phyloP scores from a whole-genome alignment of 305 asterid genomes.

The Ilex paraguariensis region DNA sequence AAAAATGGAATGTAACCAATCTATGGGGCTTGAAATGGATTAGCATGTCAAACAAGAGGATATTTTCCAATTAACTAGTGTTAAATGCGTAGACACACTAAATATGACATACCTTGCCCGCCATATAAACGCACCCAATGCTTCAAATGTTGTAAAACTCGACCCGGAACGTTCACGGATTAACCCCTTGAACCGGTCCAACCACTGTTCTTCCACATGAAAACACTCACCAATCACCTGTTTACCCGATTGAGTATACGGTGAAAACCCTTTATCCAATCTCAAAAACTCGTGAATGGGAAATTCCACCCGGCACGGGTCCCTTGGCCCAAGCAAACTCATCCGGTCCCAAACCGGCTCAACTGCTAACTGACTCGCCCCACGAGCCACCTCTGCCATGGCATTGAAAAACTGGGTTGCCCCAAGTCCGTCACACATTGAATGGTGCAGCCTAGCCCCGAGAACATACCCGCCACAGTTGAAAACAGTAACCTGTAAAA shows the following conservation, averaged over 20 bases:
- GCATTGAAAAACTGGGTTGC: conserved; percentile 63
- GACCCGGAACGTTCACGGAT: conserved; percentile 42
- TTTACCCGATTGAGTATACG: conserved; percentile 40
- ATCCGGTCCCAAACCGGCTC: conserved; percentile 68
- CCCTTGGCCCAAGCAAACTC: conserved; percentile 62
- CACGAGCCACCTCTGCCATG: conserved; percentile 73
- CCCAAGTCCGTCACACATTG: conserved; percentile 75
- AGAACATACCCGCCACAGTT: conserved; percentile 72
- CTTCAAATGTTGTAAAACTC: conserved; percentile 69
- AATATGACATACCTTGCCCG: conserved; percentile 48
- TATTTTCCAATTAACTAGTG: not conserved
- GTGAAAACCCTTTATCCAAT: conserved; percentile 32
- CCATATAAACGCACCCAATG: conserved; percentile 77
- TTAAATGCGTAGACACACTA: too few relatives aligned
- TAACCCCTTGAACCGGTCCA: conserved; percentile 50
- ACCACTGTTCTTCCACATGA: conserved; percentile 55
- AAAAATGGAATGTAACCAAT: too few relatives aligned
- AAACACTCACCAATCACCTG: conserved; percentile 39
- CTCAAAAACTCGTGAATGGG: conserved; percentile 43
- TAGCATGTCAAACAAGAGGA: too few relatives aligned
- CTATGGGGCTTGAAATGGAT: too few relatives aligned
- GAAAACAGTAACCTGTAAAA: conserved; percentile 50
- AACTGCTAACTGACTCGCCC: conserved; percentile 19
- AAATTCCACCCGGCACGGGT: conserved; percentile 41
- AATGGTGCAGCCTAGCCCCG: conserved; percentile 65